Base-by-base conservation (phyloP, 2,329 filamentous ascomycete species). In the Nemania sp. region DNA sequence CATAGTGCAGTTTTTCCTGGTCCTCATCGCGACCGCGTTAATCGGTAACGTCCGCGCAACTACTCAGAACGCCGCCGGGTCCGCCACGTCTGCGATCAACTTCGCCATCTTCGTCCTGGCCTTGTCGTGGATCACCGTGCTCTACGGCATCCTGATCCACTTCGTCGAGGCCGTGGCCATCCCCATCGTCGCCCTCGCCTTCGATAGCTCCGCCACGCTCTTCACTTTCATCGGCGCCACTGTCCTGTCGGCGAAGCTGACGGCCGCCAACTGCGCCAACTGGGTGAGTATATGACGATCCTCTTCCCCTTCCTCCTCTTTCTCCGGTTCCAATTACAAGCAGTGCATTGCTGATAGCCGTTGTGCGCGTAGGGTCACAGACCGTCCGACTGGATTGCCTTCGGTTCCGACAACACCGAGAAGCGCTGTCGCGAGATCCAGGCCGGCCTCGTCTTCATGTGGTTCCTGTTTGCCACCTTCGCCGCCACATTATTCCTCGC, bases 381-480 rank as follows among this genome's bases (percentile, higher is more conserved):
- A 45, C 46, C 56, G n/a, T 66, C 67, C 68, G 82, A 83, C 74
- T 83, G 80, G 77, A 85, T 90, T 72, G 87, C 81, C 25, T 89
- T 82, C 72, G 87, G 87, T 59, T 87, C 86, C 47, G 62, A 65
- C 63, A 73, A 88, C 74, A 79, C 82, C 61, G 74, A 80, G 72
- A 86, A 88, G 78, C 84, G 89, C 66, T 93, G 90, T 78, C 87
- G 85, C 64, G 86, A 91, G 77, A 84, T 91, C 15, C 90, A 93
- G 78, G 90, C 90, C 39, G 83, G 84, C 64, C 86, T 84, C 35
- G 89, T 85, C 39, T 94, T 94, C 78, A 82, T 91, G 77, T 94
- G 89, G 89, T 92, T 93, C 77, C 83, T 91, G 50, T 91, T 88
- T 73, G 81, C 78, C 40, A 80, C 83, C 25, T 90, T 88, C 70